Percentiles rank a stretch among this genome's conserved stretches.
phyloP scores from a whole-genome alignment of 495 filamentous ascomycete genomes.

The Aspergillus coremiiformis region DNA sequence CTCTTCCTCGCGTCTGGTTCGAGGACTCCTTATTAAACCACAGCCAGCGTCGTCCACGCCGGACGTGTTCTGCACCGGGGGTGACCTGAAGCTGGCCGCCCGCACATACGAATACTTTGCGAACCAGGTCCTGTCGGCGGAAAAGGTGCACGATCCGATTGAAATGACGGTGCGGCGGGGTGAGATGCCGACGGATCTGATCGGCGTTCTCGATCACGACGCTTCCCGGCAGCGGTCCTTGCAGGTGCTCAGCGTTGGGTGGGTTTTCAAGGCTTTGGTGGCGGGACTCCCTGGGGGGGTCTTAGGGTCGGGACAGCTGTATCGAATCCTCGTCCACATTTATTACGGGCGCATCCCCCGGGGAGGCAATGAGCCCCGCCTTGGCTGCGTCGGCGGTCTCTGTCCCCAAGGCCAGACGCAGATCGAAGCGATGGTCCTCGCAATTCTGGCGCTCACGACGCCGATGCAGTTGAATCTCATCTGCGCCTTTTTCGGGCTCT shows the following conservation, averaged over 20 bases:
- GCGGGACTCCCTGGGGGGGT: slow-evolving; percentile 67
- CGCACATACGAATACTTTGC: slow-evolving; percentile 37
- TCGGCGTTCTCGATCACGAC: slow-evolving; percentile 14
- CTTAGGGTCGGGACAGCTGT: slow-evolving; percentile 59
- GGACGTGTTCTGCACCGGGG: slow-evolving; percentile 28
- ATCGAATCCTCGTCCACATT: slow-evolving; percentile 58
- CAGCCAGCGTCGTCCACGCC: slow-evolving; percentile 25
- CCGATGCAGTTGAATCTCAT: slow-evolving; percentile 36
- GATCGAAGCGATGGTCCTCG: slow-evolving; percentile 28
- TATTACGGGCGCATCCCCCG: slow-evolving; percentile 46
- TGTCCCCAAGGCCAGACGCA: slow-evolving; percentile 13
- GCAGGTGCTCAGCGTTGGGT: slow-evolving; percentile 61
- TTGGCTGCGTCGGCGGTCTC: slow-evolving; percentile 11
- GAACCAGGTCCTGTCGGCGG: slow-evolving; percentile 26
- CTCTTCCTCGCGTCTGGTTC: neutral
- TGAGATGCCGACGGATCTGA: slow-evolving; percentile 17
- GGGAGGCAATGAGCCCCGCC: slow-evolving; percentile 27
- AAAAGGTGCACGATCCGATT: slow-evolving; percentile 27
- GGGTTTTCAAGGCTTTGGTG: slow-evolving; percentile 63
- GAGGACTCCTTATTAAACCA: neutral
- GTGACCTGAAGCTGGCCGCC: slow-evolving; percentile 24
- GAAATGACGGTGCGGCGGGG: slow-evolving; percentile 26
- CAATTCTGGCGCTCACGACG: slow-evolving; percentile 31
- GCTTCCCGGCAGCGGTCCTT: slow-evolving; percentile 22
- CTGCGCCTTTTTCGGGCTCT: slow-evolving; percentile 35